These are phyloP conservation scores for Colletotrichum phormii DNA, from an alignment of 2,329 filamentous ascomycete species.

Conservation along the genomic window DNA sequence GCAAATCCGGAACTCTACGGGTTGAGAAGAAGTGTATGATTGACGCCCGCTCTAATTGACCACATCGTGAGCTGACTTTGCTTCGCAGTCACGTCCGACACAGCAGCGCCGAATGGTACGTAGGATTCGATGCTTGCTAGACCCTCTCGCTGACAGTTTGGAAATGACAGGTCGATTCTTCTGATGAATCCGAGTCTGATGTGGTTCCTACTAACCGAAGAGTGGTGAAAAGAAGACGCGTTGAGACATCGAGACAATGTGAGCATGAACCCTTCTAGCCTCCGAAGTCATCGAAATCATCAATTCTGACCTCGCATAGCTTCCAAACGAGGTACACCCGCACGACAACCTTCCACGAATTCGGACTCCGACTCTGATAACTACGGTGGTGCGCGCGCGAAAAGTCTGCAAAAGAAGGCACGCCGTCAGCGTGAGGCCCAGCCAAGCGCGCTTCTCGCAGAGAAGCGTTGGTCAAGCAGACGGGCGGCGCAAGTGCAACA, in stretches of 20 bases:
- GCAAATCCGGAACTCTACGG: conserved; percentile 97
- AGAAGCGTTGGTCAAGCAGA: conserved; percentile 92
- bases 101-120: conserved; percentile 70
- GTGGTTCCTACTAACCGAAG: conserved; percentile 68
- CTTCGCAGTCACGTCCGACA: conserved; percentile 63
- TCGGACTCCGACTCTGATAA: conserved; percentile 76
- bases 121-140: conserved; percentile 29
- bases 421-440: conserved; percentile 78
- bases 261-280: conserved; percentile 45
- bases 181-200: conserved; percentile 79
- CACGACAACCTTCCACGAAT: conserved; percentile 63
- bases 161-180: conserved; percentile 55
- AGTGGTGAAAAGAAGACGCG: conserved; percentile 75
- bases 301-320: conserved; percentile 51
- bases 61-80: conserved; percentile 23
- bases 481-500: conserved; percentile 79
- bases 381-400: conserved; percentile 82
- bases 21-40: conserved; percentile 86
- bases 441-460: conserved; percentile 74
- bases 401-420: conserved; percentile 79
- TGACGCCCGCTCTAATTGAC: conserved; percentile 31
- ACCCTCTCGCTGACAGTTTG: conserved; percentile 39
- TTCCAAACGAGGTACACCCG: conserved; percentile 70
- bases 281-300: background rate
- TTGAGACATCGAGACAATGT: conserved; percentile 74